A percentile compares a stretch with the other conserved stretches of the same genome.
Conservation (phyloP, 169 alveolate genomes). For the Cryptosporidium parvum region DNA sequence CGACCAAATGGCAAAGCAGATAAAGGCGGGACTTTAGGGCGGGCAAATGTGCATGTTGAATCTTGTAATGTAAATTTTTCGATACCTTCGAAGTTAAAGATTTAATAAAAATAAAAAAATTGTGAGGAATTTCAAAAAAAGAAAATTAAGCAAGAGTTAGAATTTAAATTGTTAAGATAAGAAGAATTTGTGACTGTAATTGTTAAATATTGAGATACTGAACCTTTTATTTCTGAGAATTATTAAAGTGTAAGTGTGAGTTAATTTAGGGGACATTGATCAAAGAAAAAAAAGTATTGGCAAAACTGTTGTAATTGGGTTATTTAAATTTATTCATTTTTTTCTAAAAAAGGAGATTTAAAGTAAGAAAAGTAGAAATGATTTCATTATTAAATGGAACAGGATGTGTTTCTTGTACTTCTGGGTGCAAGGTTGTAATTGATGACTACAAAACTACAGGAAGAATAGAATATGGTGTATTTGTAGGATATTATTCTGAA, state of each 20-base stretch:
- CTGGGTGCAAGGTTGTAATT: conserved; percentile 45
- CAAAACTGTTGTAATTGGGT: neutral
- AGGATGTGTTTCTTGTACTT: conserved; percentile 59
- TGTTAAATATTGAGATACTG: neutral
- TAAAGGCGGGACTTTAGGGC: conserved; percentile 7
- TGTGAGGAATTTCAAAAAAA: neutral
- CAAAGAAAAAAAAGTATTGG: neutral
- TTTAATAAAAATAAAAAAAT: neutral
- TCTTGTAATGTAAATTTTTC: conserved; percentile 21
- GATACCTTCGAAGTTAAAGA: conserved; percentile 17
- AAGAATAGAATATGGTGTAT: conserved; percentile 69
- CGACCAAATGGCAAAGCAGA: neutral
- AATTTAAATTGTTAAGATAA: neutral
- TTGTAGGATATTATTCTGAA: conserved; percentile 72
- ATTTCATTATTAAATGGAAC: conserved; percentile 34
- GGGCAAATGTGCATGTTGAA: conserved; percentile 37
- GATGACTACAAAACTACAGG: conserved; percentile 38
- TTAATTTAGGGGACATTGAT: neutral
- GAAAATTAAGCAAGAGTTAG: neutral
- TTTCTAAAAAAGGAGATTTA: neutral
- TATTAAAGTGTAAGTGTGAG: neutral
- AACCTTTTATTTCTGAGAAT: neutral
- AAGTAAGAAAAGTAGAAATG: conserved; percentile 3
- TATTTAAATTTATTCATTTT: neutral
- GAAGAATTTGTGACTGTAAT: neutral